Conservation (phyloP, 2,329 filamentous ascomycete species). For the Xylaria sp. region DNA sequence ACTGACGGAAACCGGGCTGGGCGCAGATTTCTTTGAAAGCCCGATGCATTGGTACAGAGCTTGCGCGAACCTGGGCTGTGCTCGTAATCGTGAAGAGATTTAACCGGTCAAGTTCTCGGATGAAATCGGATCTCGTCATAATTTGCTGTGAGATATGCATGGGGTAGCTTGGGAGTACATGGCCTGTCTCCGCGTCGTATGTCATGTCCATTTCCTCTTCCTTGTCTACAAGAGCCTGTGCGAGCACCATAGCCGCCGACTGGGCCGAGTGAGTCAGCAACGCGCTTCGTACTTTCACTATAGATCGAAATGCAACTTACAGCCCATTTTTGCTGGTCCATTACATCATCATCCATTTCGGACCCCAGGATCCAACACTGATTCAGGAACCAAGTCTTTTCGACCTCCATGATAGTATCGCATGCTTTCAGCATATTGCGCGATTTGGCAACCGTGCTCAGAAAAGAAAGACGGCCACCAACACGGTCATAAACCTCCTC, state of each 20-base stretch:
- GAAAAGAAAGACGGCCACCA: slow-evolving; percentile 86
- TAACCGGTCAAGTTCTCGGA: slow-evolving; percentile 88
- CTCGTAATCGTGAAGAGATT: slow-evolving; percentile 97
- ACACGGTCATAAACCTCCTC: slow-evolving; percentile 86
- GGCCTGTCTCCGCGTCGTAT: slow-evolving; percentile 74
- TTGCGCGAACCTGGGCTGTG: slow-evolving; percentile 85
- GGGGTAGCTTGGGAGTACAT: slow-evolving; percentile 81
- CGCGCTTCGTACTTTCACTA: neutral
- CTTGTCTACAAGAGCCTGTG: slow-evolving; percentile 87
- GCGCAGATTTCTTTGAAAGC: slow-evolving; percentile 88
- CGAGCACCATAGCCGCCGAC: slow-evolving; percentile 93
- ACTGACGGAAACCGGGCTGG: slow-evolving; percentile 80
- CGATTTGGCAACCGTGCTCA: slow-evolving; percentile 91
- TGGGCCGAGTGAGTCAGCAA: slow-evolving; percentile 49
- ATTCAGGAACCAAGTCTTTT: slow-evolving; percentile 83
- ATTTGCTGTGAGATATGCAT: slow-evolving; percentile 87
- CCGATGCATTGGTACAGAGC: slow-evolving; percentile 94
- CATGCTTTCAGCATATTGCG: slow-evolving; percentile 82
- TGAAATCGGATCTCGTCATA: slow-evolving; percentile 96
- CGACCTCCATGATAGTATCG: slow-evolving; percentile 73
- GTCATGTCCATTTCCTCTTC: slow-evolving; percentile 73
- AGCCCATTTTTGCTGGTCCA: slow-evolving; percentile 97
- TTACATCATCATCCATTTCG: slow-evolving; percentile 95
- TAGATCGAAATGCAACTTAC: slow-evolving; percentile 60
- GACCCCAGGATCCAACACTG: slow-evolving; percentile 80